These are phyloP conservation scores for Aethionema arabicum DNA, from an alignment of 345 rosid genomes.

Conservation along the genomic window DNA sequence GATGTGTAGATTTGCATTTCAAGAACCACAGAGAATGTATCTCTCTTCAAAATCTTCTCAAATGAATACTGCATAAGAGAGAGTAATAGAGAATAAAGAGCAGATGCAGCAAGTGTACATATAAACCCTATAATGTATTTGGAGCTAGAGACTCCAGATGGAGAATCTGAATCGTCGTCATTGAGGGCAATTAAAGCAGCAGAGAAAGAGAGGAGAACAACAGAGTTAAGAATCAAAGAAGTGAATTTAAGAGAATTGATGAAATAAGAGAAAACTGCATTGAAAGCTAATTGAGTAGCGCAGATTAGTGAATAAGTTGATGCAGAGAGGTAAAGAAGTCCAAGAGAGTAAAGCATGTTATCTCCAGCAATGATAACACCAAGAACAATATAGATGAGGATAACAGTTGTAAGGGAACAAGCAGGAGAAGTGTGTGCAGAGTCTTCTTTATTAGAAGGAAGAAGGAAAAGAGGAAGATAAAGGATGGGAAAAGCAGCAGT, in stretches of 20 bases:
- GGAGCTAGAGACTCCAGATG: conserved; percentile 42
- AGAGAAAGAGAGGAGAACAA: conserved; percentile 65
- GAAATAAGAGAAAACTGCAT: conserved; percentile 70
- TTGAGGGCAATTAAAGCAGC: conserved; percentile 59
- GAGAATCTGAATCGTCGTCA: conserved; percentile 55
- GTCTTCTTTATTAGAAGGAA: conserved; percentile 37
- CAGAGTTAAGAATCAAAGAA: conserved; percentile 50
- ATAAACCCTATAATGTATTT: conserved; percentile 54
- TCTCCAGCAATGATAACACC: conserved; percentile 65
- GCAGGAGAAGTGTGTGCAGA: conserved; percentile 40
- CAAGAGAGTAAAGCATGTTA: conserved; percentile 63
- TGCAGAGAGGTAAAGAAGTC: conserved; percentile 69
- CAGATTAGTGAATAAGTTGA: conserved; percentile 82
- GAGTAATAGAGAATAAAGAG: conserved; percentile 73
- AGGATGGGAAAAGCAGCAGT: conserved; percentile 65
- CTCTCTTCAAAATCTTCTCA: conserved; percentile 48
- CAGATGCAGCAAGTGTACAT: conserved; percentile 61
- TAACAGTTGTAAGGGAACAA: conserved; percentile 39
- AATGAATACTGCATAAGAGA: conserved; percentile 80
- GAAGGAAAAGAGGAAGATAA: conserved; percentile 48
- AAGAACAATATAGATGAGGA: conserved; percentile 50
- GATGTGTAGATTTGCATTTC: conserved; percentile 58
- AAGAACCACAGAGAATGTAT: conserved; percentile 36
- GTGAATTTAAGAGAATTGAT: conserved; percentile 81
- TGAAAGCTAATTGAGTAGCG: conserved; percentile 74